These are phyloP conservation scores for Tulasnella calospora DNA, from an alignment of 768 basidiomycete genomes.

Conservation along the genomic window DNA sequence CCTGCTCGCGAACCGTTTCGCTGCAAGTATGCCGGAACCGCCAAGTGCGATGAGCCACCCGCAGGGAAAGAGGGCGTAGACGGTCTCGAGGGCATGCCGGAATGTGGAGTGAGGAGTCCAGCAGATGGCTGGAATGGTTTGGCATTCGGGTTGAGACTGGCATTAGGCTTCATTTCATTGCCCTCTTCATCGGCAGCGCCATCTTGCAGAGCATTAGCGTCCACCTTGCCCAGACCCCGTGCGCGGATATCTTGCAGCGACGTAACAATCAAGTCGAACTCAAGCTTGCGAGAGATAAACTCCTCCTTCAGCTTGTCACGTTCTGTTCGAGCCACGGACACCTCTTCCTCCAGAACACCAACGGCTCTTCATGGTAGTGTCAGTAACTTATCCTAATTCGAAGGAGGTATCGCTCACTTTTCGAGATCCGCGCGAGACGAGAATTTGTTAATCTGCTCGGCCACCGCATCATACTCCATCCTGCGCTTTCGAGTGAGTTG, in stretches of 20 bases:
- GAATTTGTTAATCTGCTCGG: conserved; percentile 75
- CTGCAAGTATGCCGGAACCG: background rate
- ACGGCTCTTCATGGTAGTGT: conserved; percentile 2
- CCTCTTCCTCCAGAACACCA: conserved; percentile 21
- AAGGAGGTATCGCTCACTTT: conserved; percentile 46
- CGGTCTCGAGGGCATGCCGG: conserved; percentile 13
- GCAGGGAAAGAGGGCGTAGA: conserved; percentile 3
- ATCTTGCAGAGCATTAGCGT: background rate
- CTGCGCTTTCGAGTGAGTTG: conserved; percentile 70
- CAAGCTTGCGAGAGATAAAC: conserved; percentile 36
- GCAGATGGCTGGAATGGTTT: conserved; percentile 36
- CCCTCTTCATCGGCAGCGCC: conserved; percentile 1
- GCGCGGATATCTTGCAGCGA: conserved; percentile 9
- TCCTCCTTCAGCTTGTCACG: conserved; percentile 40
- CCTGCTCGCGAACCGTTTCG: conserved; percentile 7
- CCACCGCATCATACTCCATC: conserved; percentile 80
- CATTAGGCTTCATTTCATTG: background rate
- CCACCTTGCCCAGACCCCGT: conserved; percentile 18
- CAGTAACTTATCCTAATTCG: conserved; percentile 28
- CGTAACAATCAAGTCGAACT: conserved; percentile 18
- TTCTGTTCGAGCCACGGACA: conserved; percentile 36
- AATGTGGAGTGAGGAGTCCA: conserved; percentile 13
- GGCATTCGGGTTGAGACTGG: conserved; percentile 35
- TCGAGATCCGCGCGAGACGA: conserved; percentile 73
- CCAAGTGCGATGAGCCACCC: conserved; percentile 8